Percentiles rank a stretch among this genome's conserved stretches.
phyloP scores from a whole-genome alignment of 495 filamentous ascomycete genomes.

The Parathielavia appendiculata region DNA sequence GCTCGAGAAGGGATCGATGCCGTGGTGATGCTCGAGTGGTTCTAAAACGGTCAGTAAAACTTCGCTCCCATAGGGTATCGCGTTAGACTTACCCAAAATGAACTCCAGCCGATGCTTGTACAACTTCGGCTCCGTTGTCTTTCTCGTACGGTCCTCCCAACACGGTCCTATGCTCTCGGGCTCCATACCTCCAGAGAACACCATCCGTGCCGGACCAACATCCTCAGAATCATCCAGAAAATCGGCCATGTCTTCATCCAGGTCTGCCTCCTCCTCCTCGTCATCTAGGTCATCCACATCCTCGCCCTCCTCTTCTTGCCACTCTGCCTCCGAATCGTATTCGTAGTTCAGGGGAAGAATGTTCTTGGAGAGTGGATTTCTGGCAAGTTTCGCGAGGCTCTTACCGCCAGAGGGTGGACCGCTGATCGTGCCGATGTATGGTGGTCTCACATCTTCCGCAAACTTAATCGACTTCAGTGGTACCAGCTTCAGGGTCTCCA shows the following conservation, averaged over 20 bases:
- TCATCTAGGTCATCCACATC: constrained; percentile 60
- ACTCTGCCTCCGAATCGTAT: constrained; percentile 95
- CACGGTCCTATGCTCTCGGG: constrained; percentile 72
- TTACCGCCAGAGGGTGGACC: constrained; percentile 42
- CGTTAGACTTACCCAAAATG: constrained; percentile 55
- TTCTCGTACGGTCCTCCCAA: constrained; percentile 60
- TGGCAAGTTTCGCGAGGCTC: constrained; percentile 53
- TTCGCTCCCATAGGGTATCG: background rate
- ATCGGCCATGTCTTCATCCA: constrained; percentile 64
- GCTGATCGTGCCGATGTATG: constrained; percentile 83
- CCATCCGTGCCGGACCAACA: constrained; percentile 38
- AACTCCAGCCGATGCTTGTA: constrained; percentile 64
- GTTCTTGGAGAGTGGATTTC: constrained; percentile 58
- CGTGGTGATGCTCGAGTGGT: constrained; percentile 38
- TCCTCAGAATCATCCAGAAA: constrained; percentile 71
- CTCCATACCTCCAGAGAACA: constrained; percentile 60
- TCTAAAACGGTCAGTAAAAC: constrained; percentile 24
- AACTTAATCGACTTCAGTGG: constrained; percentile 78
- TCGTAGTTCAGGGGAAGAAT: constrained; percentile 79
- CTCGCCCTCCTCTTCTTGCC: constrained; percentile 61
- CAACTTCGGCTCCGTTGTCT: constrained; percentile 40
- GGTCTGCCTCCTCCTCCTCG: constrained; percentile 62
- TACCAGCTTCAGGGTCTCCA: constrained; percentile 54
- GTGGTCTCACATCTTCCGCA: constrained; percentile 79
- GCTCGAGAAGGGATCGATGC: constrained; percentile 80